Base-by-base conservation (phyloP, 331 rosid genomes). In the Spiraea crenata region DNA sequence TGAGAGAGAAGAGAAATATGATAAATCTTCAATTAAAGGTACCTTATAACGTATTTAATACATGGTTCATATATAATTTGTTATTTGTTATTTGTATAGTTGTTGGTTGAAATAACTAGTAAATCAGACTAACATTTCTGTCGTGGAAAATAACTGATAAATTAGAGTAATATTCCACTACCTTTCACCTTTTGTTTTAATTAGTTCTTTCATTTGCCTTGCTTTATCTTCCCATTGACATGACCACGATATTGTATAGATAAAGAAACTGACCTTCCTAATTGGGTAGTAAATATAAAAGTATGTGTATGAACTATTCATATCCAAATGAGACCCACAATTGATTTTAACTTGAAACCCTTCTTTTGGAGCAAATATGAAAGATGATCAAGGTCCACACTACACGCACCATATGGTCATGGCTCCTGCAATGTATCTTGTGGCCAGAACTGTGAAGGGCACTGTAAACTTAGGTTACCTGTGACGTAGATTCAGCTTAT, bases 11-110 rank as follows among this genome's bases (percentile, higher is more conserved):
- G 90, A 87, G 70, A 77, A 81, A 74, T 89, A 89, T 56, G 95
- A 83, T 57, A 93, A 89, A 63, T 79, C 93, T 72, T 83, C 86
- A 12, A 74, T 73, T n/a, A 84, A 87, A 92, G 98, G 98, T 92
- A 89, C 20, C 7, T 16, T 55, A 31, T 17, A 34, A 16, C 16
- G 63, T 44, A 11, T 69, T 56, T 47, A 58, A 44, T 51, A 14
- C 54, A 35, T 10, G 13, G 16, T 63, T 5, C 11, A 25, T 72
- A 45, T 1, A 20, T 46, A 25, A 1, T 5, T 10, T 17, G 5
- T 63, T 6, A 42, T 38, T 11, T 61, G 14, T 39, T 63, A 9
- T 63, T 41, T 19, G 37, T 42, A 12, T n/a, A 10, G 37, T 11
- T 25, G 2, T 19, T 42, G 42, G 31, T 38, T 34, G 66, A 38